Evolutionary conservation across 805 yeast species (phyloP).

Genomic region (Yarrowia sp.): DNA sequence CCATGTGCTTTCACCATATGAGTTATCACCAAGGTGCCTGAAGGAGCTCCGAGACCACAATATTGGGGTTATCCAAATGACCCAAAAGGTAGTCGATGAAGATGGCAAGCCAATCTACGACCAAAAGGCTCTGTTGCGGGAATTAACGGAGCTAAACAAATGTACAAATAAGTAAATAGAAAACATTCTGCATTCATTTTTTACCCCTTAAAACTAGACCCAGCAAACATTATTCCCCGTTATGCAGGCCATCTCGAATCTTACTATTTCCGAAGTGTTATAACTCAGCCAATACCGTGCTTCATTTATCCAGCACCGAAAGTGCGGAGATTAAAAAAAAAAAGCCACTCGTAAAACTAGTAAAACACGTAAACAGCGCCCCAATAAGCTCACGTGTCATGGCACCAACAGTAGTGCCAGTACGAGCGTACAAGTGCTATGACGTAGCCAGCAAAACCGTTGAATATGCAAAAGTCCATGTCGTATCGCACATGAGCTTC

Average conservation of each 20-base stretch:
- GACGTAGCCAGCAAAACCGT: neutral
- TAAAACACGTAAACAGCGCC: neutral
- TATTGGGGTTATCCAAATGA: neutral
- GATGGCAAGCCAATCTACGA: conserved; percentile 19
- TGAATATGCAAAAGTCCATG: neutral
- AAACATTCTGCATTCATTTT: neutral
- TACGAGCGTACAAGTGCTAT: neutral
- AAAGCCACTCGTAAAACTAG: too few relatives aligned
- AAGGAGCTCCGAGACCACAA: neutral
- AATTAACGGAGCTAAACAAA: conserved; percentile 1
- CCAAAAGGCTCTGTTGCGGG: conserved; percentile 11
- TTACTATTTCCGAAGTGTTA: neutral
- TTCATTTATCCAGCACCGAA: neutral
- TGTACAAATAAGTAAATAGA: neutral
- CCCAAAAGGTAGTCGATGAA: neutral
- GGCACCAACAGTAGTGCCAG: neutral
- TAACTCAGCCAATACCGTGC: neutral
- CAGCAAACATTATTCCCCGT: neutral
- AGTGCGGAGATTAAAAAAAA: too few relatives aligned
- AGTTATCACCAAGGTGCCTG: neutral
- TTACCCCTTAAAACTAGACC: neutral
- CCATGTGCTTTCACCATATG: conserved; percentile 11
- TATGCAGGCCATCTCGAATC: conserved; percentile 3
- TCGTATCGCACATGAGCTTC: too few relatives aligned
- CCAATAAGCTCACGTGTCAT: neutral